Evolutionary conservation across 2,329 filamentous ascomycete species (phyloP), one percentile per base, ranked within the genome.

Genomic region (Atkinsonella texensis): DNA sequence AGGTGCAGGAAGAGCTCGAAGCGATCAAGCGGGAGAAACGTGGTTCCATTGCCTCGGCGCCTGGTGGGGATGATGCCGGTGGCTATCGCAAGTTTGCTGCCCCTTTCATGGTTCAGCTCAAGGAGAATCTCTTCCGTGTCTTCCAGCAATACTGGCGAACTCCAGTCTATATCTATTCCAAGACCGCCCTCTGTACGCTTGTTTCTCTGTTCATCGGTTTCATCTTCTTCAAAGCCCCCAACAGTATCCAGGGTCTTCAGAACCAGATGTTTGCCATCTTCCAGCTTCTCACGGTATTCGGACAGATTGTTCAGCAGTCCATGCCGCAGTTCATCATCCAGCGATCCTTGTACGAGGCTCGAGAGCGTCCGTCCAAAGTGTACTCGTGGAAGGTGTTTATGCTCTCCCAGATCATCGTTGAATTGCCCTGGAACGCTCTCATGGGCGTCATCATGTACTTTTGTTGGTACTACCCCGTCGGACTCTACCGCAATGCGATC

Each of bases 61-160:
- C 38, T 31, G 17, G n/a, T 2, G 50, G 23, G 38, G 38, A 48
- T 23, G 38, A 40, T 18, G 59, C 68, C 12, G 68, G 65, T 50
- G 67, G 66, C 56, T 87, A 83, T 68, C 77, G 80, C 55, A 87
- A 95, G 65, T 95, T 95, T 55, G 89, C 89, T 3, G 86, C 87
- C 5, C 80, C 85, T 0, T 88, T 94, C 63, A 61, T 58, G 41
- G 62, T 72, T 8, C 89, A 95, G 66, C 70, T 91, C 42, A 70
- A 68, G 52, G 75, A 83, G 62, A 86, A 88, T 52, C 76, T 80
- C 17, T 65, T 77, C 57, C 87, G 89, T 61, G 85, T 93, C 28
- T 93, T 93, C 73, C 80, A 90, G 63, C 89, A 95, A 66, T 94
- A 93, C 76, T 95, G 89, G 89, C 85, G 89, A 54, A 90, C 84